Base-by-base conservation (phyloP, 2,329 filamentous ascomycete genomes). In the Fusarium napiforme region DNA sequence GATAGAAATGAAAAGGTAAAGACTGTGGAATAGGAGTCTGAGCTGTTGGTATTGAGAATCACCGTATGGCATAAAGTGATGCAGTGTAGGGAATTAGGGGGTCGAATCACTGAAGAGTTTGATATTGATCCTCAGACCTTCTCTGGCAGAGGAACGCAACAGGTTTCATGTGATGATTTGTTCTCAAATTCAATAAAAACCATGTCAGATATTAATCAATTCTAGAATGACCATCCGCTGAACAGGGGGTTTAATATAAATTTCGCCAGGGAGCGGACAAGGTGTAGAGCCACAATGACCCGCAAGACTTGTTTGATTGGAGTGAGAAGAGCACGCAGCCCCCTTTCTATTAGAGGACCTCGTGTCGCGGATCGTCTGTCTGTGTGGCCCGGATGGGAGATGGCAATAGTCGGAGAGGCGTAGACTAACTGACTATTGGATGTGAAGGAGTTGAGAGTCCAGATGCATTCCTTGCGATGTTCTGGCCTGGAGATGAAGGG, bases 251-350 rank as follows among this genome's bases (percentile, higher is more conserved):
- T 73, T 53, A 74, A 73, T 64, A 70, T 73, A 78, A 77, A 77
- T 77, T 75, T 78, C 63, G 63, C 60, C 73, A 75, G 73, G 71
- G 67, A 58, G 56, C 18, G 42, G 73, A 77, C 75, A 77, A 70
- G 73, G 62, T 67, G 64, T 77, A 73, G 75, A 77, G 75, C 75
- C 75, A 77, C 72, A 77, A 62, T 49, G 32, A 74, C 74, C 74
- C 74, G 72, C 70, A 34, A 55, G 36, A 36, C 36, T 46, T 34
- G 42, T 50, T 57, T 73, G 67, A 75, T 78, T 78, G 75, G 72
- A 67, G 45, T 47, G 14, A 18, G 21, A 40, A 42, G 71, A 67
- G 34, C 39, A 19, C 26, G 40, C 37, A 47, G 60, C 66, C 74
- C 75, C 74, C 74, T 77, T 75, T 70, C 74, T 53, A 36, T 61